These are phyloP conservation scores for Penstemon davidsonii DNA, from an alignment of 257 asterid species.

Conservation along the genomic window DNA sequence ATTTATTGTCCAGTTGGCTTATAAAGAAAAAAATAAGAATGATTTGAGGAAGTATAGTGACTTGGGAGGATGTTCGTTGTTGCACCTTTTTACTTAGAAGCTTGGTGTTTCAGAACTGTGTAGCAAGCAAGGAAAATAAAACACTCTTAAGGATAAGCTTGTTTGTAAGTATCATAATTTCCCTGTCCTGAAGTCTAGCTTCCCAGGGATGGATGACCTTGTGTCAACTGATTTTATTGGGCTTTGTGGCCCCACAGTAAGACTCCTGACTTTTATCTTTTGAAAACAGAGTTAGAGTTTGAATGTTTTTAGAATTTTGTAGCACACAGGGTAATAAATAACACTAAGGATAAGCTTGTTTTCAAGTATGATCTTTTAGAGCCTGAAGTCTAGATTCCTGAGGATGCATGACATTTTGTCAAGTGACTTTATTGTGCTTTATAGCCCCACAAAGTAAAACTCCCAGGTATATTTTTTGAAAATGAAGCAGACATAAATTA, in stretches of 20 bases:
- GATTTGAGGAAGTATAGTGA: neutral
- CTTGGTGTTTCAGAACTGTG: neutral
- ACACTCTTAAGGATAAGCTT: neutral
- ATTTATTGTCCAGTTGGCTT: neutral
- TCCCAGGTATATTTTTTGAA: too few relatives aligned
- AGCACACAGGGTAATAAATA: too few relatives aligned
- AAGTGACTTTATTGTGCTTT: too few relatives aligned
- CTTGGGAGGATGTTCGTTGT: neutral
- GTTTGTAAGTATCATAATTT: neutral
- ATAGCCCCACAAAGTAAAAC: too few relatives aligned
- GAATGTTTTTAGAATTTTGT: too few relatives aligned
- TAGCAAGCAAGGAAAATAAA: neutral
- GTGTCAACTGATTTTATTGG: conserved; percentile 11
- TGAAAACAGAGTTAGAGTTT: neutral
- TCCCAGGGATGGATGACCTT: conserved; percentile 20
- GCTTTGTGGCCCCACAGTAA: neutral
- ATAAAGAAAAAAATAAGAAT: neutral
- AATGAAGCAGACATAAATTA: too few relatives aligned
- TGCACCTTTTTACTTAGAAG: neutral
- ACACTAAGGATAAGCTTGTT: too few relatives aligned
- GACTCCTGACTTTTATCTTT: neutral
- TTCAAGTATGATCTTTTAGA: too few relatives aligned
- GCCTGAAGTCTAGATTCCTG: too few relatives aligned
- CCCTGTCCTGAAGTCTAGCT: conserved; percentile 11
- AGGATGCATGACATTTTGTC: too few relatives aligned